A percentile compares a stretch with the other conserved stretches of the same genome.
Conservation (phyloP, 352 stramenopile species). For the Globisporangium paroecandrum region DNA sequence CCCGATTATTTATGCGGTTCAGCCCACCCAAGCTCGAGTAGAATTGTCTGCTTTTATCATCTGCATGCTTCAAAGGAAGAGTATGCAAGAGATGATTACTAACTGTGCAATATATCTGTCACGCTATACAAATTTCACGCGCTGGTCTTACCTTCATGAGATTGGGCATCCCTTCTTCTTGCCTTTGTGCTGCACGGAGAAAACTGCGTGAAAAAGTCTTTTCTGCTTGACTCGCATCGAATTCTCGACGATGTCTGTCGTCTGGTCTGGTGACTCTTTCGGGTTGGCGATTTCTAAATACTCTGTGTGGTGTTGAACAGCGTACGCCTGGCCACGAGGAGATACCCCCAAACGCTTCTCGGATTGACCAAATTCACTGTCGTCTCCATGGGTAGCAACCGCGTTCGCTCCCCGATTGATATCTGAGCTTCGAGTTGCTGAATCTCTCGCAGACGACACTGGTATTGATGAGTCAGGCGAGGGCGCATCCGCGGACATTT, state of each 20-base stretch:
- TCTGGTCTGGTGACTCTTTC: neutral
- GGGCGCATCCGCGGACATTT: neutral
- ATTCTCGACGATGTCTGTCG: neutral
- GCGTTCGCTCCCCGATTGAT: neutral
- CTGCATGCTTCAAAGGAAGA: constrained; percentile 15
- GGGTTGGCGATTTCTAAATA: neutral
- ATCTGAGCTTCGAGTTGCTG: neutral
- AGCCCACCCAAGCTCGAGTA: neutral
- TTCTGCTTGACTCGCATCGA: constrained; percentile 4
- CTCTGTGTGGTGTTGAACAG: neutral
- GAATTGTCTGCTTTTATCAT: neutral
- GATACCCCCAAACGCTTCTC: neutral
- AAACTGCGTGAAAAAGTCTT: constrained; percentile 13
- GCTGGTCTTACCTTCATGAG: constrained; percentile 10
- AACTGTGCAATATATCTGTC: neutral
- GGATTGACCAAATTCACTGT: neutral
- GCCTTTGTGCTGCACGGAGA: constrained; percentile 13
- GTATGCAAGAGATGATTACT: neutral
- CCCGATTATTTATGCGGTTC: constrained; percentile 14
- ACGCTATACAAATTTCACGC: neutral
- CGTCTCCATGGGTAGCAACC: neutral
- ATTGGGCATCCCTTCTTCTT: constrained; percentile 19
- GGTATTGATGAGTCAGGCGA: neutral
- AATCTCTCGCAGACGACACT: neutral
- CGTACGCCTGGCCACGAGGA: neutral